phyloP scores from a whole-genome alignment of 345 rosid species.

The Excoecaria agallocha region DNA sequence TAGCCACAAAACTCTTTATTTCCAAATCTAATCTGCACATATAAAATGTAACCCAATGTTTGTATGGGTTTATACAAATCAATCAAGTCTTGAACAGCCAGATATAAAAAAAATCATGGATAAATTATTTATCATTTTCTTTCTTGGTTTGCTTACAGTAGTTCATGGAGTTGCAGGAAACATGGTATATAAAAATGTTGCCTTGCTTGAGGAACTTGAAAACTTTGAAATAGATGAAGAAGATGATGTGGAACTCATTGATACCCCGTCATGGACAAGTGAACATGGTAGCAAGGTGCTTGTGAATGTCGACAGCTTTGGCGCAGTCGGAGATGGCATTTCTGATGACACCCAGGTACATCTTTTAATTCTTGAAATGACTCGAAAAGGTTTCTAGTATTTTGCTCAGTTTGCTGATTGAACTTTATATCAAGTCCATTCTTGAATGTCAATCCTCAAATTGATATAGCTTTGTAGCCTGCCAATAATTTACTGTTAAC shows the following conservation, averaged over 20 bases:
- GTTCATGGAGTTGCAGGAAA: constrained; percentile 51
- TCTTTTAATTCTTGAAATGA: constrained; percentile 8
- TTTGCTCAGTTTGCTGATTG: not conserved
- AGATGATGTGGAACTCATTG: constrained; percentile 36
- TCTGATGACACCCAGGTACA: constrained; percentile 91
- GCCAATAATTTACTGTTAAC: not conserved
- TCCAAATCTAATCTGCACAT: constrained; percentile 46
- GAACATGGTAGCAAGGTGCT: constrained; percentile 61
- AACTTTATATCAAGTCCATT: not conserved
- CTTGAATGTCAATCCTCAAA: not conserved
- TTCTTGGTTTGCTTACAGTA: constrained; percentile 48
- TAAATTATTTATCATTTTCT: constrained; percentile 42
- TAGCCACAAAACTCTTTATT: constrained; percentile 42
- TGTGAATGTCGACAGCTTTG: constrained; percentile 91
- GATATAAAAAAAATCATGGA: constrained; percentile 43
- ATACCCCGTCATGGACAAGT: constrained; percentile 48
- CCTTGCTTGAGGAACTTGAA: constrained; percentile 52
- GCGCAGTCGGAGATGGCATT: constrained; percentile 84
- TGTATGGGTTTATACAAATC: constrained; percentile 40
- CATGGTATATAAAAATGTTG: constrained; percentile 36
- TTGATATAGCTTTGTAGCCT: not conserved
- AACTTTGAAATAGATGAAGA: constrained; percentile 56
- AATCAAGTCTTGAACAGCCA: constrained; percentile 35
- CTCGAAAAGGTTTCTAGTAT: not conserved
- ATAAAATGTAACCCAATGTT: constrained; percentile 45